Conservation (phyloP, 306 rosid species). For the Cucurbita argyrosperma region DNA sequence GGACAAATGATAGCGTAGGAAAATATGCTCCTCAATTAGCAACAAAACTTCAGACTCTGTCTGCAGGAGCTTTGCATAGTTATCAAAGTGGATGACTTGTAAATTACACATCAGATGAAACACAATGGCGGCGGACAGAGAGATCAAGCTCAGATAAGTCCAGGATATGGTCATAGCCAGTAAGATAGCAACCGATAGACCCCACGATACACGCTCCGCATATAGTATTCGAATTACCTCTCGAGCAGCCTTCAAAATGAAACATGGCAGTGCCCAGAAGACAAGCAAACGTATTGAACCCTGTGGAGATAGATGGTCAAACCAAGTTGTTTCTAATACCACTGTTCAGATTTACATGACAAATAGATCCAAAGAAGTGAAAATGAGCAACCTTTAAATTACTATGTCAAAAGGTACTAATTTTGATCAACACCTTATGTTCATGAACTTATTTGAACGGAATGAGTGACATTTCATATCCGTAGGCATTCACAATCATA, state of each 20-base stretch:
- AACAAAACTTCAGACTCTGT: slow-evolving; percentile 24
- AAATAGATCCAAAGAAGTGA: neutral
- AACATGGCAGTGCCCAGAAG: slow-evolving; percentile 23
- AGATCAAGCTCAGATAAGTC: slow-evolving; percentile 17
- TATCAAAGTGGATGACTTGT: slow-evolving; percentile 37
- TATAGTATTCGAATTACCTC: slow-evolving; percentile 14
- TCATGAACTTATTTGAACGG: neutral
- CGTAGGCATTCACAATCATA: neutral
- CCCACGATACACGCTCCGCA: slow-evolving; percentile 10
- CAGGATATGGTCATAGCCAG: slow-evolving; percentile 24
- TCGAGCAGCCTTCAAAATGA: slow-evolving; percentile 23
- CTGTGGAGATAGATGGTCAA: slow-evolving; percentile 7
- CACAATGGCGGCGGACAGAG: slow-evolving; percentile 22
- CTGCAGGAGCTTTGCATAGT: slow-evolving; percentile 32
- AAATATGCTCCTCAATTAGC: slow-evolving; percentile 27
- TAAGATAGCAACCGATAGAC: slow-evolving; percentile 13
- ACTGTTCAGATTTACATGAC: neutral
- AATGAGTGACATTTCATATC: neutral
- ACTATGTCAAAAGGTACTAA: neutral
- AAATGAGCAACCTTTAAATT: neutral
- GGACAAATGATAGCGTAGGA: slow-evolving; percentile 22
- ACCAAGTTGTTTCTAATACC: neutral
- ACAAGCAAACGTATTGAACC: slow-evolving; percentile 22
- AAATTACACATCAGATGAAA: slow-evolving; percentile 33
- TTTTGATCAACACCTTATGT: neutral